Percentiles rank a stretch among this genome's conserved stretches.
phyloP scores from a whole-genome alignment of 371 early-diverging fungal genomes.

The Mortierella sp. region DNA sequence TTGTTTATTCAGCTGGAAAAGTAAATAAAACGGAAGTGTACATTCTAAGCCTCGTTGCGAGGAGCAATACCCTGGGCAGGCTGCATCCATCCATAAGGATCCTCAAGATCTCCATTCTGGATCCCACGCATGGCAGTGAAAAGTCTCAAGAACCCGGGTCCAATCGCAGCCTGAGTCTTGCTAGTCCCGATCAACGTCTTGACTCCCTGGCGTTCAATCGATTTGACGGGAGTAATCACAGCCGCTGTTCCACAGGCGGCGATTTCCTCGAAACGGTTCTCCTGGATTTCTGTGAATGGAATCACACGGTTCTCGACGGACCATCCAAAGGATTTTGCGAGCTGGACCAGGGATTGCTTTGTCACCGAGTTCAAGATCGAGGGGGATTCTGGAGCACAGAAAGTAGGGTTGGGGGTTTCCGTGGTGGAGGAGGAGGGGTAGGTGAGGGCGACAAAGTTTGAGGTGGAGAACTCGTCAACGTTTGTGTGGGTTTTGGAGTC shows the following conservation, averaged over 20 bases:
- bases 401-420: constrained; percentile 66
- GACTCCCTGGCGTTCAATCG: constrained; percentile 73
- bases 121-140: constrained; percentile 75
- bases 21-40: not conserved
- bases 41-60: constrained; percentile 21
- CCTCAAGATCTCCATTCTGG: constrained; percentile 75
- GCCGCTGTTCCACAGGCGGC: constrained; percentile 89
- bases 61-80: constrained; percentile 73
- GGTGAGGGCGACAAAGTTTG: constrained; percentile 85
- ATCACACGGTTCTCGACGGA: constrained; percentile 71
- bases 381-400: constrained; percentile 79
- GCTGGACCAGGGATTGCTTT: constrained; percentile 75
- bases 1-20: not conserved
- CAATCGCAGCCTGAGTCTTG: constrained; percentile 61
- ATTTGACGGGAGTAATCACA: constrained; percentile 82
- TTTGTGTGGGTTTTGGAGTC: constrained; percentile 76
- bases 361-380: constrained; percentile 82
- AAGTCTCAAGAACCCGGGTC: constrained; percentile 70
- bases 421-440: constrained; percentile 55
- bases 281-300: constrained; percentile 69
- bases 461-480: constrained; percentile 87
- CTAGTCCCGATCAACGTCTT: constrained; percentile 58
- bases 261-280: constrained; percentile 76
- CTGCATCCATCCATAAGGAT: constrained; percentile 82
- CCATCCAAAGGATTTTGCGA: constrained; percentile 80